Evolutionary conservation across 768 basidiomycete genomes (phyloP), one percentile per base, ranked within the genome.

Genomic region (Leccinum imitatum): DNA sequence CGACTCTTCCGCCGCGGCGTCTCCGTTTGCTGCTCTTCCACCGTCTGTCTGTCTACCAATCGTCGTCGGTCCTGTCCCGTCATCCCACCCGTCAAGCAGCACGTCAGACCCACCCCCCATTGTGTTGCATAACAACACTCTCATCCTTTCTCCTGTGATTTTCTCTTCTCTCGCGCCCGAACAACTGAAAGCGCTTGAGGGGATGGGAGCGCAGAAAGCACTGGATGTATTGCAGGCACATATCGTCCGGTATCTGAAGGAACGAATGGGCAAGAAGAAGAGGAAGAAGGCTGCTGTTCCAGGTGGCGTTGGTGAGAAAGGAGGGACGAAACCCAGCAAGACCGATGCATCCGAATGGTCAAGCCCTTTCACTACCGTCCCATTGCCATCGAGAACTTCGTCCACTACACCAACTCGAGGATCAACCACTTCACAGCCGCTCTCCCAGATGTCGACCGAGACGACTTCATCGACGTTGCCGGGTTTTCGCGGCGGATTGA

Each of bases 221-320:
- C 75, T 96, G 54, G 83, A 85, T 64, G 87, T 93, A 21, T 77
- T 96, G 58, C 93, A 93, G 62, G 86, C 83, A 3, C 90, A 94
- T 67, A 91, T 95, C 71, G 90, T 93, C 47, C 83, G 89, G 56
- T 90, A 87, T 61, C 75, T 94, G 69, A 95, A 95, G 75, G 90
- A 93, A 71, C 80, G 78, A 63, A 83, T 86, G 64, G 68, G 71
- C 13, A 71, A 69, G 60, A 73, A 73, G 57, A 73, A 71, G 73
- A 77, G 73, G 73, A 78, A 58, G 75, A 81, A 67, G 68, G 69
- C 44, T 55, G 78, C 4, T 65, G 71, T 46, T 46, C 44, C 50
- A 41, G 79, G 25, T 58, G 73, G 67, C 30, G 70, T 63, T 17
- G 39, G 54, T 19, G 80, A 82, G 54, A 80, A 80, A 66, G 77